Evolutionary conservation across 163 green algal genomes (phyloP).

Genomic region (Coccomyxa subellipsoidea): DNA sequence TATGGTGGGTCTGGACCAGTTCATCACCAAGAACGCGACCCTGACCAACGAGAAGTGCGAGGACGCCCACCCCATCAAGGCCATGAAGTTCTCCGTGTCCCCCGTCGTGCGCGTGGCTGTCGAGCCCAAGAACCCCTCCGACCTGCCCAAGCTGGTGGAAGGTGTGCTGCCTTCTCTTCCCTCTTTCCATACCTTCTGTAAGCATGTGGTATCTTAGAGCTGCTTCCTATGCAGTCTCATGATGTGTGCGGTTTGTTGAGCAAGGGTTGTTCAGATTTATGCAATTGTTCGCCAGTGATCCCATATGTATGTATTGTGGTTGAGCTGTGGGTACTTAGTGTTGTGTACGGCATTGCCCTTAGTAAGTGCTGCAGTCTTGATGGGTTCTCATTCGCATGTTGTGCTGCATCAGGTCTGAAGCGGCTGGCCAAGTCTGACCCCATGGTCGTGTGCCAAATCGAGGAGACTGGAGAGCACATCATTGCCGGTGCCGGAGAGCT

Average conservation of each 20-base stretch:
- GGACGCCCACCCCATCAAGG: constrained; percentile 96
- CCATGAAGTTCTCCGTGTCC: constrained; percentile 99
- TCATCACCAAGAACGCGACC: constrained; percentile 99
- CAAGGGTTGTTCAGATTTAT: neutral
- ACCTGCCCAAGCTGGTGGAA: constrained; percentile 99
- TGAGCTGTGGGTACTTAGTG: too few species aligned
- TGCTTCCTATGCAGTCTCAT: neutral
- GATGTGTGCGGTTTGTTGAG: neutral
- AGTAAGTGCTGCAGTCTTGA: too few species aligned
- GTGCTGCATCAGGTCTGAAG: constrained; percentile 55
- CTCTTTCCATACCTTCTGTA: neutral
- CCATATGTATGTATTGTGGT: too few species aligned
- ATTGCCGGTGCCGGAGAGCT: constrained; percentile 95
- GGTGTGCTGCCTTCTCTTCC: constrained; percentile 26
- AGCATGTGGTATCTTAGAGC: neutral
- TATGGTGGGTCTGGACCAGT: constrained; percentile 98
- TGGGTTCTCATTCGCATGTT: too few species aligned
- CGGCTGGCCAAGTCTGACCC: constrained; percentile 69
- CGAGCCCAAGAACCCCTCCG: constrained; percentile 97
- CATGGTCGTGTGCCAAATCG: constrained; percentile 98
- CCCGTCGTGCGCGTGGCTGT: constrained; percentile 99
- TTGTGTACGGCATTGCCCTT: too few species aligned
- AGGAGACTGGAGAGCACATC: constrained; percentile 99
- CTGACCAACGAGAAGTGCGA: constrained; percentile 87
- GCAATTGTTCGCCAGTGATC: too few species aligned